Percentiles rank a stretch among this genome's conserved stretches.
phyloP scores from a whole-genome alignment of 163 green algal species.

The Chloromonas sp. region DNA sequence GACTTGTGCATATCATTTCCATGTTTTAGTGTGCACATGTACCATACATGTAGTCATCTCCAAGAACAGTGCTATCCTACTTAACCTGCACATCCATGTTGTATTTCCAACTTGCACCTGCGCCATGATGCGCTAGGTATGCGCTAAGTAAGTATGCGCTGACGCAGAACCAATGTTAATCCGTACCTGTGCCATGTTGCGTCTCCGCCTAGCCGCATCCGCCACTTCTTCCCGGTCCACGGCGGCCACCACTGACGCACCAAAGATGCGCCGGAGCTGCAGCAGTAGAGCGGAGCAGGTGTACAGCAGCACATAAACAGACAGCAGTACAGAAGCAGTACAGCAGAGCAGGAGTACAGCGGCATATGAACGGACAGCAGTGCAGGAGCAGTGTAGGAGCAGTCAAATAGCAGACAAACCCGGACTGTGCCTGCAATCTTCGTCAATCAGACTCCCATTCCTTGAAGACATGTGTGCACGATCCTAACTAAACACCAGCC shows the following conservation, averaged over 20 bases:
- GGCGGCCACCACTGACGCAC: conserved; percentile 41
- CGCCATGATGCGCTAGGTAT: too few relatives aligned
- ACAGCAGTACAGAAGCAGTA: background rate
- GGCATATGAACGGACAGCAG: background rate
- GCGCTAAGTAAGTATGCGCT: background rate
- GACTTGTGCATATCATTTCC: too few relatives aligned
- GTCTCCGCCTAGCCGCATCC: conserved; percentile 11
- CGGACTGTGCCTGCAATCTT: background rate
- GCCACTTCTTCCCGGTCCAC: conserved; percentile 41
- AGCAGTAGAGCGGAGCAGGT: background rate
- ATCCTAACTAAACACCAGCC: too few relatives aligned
- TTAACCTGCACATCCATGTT: too few relatives aligned
- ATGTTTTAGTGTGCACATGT: too few relatives aligned
- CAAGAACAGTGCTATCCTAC: too few relatives aligned
- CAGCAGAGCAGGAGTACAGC: background rate
- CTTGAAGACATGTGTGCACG: too few relatives aligned
- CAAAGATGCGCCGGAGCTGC: conserved; percentile 58
- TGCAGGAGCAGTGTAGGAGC: background rate
- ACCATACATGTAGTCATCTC: too few relatives aligned
- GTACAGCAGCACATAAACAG: background rate
- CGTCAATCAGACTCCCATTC: too few relatives aligned
- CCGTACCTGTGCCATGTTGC: background rate
- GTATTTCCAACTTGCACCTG: too few relatives aligned
- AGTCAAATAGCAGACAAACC: background rate
- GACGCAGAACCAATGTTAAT: background rate